phyloP scores from a whole-genome alignment of 1,284 basidiomycete genomes.

The Stereum hirsutum region DNA sequence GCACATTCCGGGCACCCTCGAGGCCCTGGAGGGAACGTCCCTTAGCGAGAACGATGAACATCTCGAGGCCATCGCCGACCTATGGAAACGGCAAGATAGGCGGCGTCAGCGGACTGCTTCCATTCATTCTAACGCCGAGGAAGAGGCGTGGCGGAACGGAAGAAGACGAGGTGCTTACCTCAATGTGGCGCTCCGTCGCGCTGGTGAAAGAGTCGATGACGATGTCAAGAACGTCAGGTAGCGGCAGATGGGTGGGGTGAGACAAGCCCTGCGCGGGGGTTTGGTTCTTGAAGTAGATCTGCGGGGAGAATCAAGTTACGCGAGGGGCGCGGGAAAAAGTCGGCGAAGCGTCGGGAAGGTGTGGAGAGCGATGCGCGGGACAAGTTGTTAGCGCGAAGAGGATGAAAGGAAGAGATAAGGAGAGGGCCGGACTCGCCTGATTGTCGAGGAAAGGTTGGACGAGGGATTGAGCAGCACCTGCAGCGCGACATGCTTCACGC shows the following conservation, averaged over 20 bases:
- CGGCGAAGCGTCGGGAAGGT: conserved; percentile 10
- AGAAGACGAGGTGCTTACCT: no score
- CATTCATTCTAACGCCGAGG: neutral
- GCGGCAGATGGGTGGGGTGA: conserved; percentile 75
- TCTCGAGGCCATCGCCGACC: conserved; percentile 92
- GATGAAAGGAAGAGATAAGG: conserved; percentile 7
- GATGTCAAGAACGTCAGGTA: conserved; percentile 72
- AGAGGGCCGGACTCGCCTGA: conserved; percentile 75
- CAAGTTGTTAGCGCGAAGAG: conserved; percentile 2
- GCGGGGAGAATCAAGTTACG: conserved; percentile 5
- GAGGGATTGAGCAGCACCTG: conserved; percentile 83
- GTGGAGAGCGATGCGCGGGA: neutral
- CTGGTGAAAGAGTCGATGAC: conserved; percentile 91
- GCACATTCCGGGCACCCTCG: conserved; percentile 45
- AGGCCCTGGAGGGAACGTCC: conserved; percentile 57
- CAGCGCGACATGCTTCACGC: conserved; percentile 88
- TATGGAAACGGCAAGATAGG: conserved; percentile 18
- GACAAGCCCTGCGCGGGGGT: conserved; percentile 51
- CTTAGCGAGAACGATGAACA: conserved; percentile 76
- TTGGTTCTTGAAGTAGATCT: conserved; percentile 98
- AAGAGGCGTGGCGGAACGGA: conserved; percentile 13
- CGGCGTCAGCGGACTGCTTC: conserved; percentile 10
- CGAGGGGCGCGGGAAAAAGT: conserved; percentile 10
- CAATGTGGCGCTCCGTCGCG: conserved; percentile 94
- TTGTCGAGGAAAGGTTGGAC: conserved; percentile 96